These are phyloP conservation scores for Annulohypoxylon maeteangense DNA, from an alignment of 495 filamentous ascomycete species.

Conservation along the genomic window DNA sequence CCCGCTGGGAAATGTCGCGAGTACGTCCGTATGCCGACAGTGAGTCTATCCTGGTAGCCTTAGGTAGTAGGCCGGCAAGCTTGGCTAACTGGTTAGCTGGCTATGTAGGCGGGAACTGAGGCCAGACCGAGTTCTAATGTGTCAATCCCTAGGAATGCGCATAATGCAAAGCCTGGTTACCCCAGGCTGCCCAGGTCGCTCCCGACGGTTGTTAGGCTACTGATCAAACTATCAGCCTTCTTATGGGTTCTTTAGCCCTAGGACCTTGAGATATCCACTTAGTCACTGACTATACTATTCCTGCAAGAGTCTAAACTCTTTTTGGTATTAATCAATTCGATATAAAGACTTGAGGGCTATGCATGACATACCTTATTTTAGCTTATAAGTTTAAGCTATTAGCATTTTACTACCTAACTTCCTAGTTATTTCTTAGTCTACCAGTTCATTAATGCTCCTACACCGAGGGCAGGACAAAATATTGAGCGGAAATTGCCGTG, in stretches of 20 bases:
- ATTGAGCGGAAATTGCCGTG: neutral
- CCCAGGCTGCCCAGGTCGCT: conserved; percentile 19
- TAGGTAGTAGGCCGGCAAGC: conserved; percentile 3
- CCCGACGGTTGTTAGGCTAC: conserved; percentile 21
- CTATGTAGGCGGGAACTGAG: neutral
- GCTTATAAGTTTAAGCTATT: conserved; percentile 9
- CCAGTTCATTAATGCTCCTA: conserved; percentile 2
- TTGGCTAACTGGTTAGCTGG: neutral
- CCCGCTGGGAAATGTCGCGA: conserved; percentile 9
- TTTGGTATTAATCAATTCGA: conserved; percentile 15
- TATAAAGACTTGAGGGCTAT: conserved; percentile 13
- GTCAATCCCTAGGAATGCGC: conserved; percentile 13
- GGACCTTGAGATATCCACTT: conserved; percentile 31
- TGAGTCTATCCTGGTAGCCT: neutral
- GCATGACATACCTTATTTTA: conserved; percentile 30
- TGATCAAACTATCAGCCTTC: conserved; percentile 9
- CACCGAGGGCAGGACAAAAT: neutral
- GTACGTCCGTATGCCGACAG: conserved; percentile 9
- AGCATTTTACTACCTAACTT: neutral
- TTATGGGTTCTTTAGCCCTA: conserved; percentile 11
- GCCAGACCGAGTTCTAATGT: conserved; percentile 3
- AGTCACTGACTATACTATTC: conserved; percentile 11
- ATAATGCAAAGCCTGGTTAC: conserved; percentile 8
- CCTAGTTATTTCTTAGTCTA: neutral
- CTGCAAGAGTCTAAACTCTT: conserved; percentile 22